Evolutionary conservation across 2,329 filamentous ascomycete species (phyloP), one percentile per base, ranked within the genome.

Genomic region (Penicillium sp.): DNA sequence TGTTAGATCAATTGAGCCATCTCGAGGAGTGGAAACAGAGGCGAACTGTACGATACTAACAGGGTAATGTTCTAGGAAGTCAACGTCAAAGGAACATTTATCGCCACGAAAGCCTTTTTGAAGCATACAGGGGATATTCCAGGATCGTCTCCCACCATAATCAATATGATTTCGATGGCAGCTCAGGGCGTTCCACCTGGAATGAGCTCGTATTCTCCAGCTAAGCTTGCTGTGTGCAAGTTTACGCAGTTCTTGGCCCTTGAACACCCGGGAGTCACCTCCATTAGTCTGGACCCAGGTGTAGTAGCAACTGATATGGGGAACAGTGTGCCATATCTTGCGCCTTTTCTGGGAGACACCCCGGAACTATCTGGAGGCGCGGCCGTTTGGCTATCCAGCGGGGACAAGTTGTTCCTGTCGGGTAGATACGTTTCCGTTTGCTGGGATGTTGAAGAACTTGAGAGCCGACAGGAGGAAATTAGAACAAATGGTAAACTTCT

Each of bases 211-310:
- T 76, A 76, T 49, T 52, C 62, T 3, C 53, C 63, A 9, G 62
- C 66, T 7, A 77, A 75, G 55, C 39, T 70, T 2, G 70, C 66
- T 4, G 51, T 62, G 3, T 58, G 61, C 36, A 69, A 70, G 51
- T 45, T 71, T 8, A 59, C 68, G 4, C 64, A 68, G 7, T 66
- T 60, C 27, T 43, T 73, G 3, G 67, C 67, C 0, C 58, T 56
- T 3, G 68, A 70, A 34, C 65, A 74, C 49, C 67, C 70, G 1
- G 57, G 67, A 12, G 58, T 75, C n/a, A 69, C 65, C 8, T 59
- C 67, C 5, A 47, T 68, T 1, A 56, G 58, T 5, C 45, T 75
- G 1, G 64, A 74, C 33, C 74, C 72, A 1, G 71, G 71, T 6
- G 56, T 74, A 2, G 58, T 71, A 1, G 58, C 64, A 7, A 74